A percentile compares a stretch with the other conserved stretches of the same genome.
Conservation (phyloP, 495 filamentous ascomycete genomes). For the Chaetomium fimeti region DNA sequence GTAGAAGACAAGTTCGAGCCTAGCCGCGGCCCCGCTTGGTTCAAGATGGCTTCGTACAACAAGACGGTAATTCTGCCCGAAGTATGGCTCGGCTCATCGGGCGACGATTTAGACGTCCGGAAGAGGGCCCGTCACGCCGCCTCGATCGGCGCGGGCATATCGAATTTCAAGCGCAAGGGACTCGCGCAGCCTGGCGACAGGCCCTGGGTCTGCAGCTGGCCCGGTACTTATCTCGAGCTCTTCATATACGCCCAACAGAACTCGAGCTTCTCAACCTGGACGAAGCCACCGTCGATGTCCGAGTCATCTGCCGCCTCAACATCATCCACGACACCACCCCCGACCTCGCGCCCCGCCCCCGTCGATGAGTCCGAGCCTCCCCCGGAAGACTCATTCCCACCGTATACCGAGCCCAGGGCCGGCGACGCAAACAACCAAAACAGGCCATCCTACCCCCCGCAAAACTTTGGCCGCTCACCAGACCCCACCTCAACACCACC, state of each 20-base stretch:
- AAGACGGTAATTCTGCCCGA: constrained; percentile 77
- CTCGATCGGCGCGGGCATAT: constrained; percentile 21
- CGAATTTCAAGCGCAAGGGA: constrained; percentile 48
- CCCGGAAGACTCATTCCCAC: not conserved
- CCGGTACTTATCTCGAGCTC: constrained; percentile 72
- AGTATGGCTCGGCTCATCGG: constrained; percentile 41
- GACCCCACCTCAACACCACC: not conserved
- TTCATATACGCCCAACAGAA: constrained; percentile 75
- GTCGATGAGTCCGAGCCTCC: not conserved
- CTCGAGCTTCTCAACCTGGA: constrained; percentile 34
- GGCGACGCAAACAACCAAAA: not conserved
- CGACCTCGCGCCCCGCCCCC: not conserved
- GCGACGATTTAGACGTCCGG: constrained; percentile 11
- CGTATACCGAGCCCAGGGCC: too few species aligned
- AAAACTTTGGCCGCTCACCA: not conserved
- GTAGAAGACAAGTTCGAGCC: constrained; percentile 63
- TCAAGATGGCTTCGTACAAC: constrained; percentile 68
- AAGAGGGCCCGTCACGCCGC: constrained; percentile 12
- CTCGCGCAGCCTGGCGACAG: constrained; percentile 59
- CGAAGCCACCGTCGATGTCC: constrained; percentile 14
- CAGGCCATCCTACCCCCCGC: not conserved
- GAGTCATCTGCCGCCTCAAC: constrained; percentile 14
- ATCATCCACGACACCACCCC: constrained; percentile 10
- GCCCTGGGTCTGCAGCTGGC: constrained; percentile 90
- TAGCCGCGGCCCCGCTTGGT: constrained; percentile 69